These are phyloP conservation scores for Myriangium duriaei DNA, from an alignment of 2,329 filamentous ascomycete genomes.

Conservation along the genomic window DNA sequence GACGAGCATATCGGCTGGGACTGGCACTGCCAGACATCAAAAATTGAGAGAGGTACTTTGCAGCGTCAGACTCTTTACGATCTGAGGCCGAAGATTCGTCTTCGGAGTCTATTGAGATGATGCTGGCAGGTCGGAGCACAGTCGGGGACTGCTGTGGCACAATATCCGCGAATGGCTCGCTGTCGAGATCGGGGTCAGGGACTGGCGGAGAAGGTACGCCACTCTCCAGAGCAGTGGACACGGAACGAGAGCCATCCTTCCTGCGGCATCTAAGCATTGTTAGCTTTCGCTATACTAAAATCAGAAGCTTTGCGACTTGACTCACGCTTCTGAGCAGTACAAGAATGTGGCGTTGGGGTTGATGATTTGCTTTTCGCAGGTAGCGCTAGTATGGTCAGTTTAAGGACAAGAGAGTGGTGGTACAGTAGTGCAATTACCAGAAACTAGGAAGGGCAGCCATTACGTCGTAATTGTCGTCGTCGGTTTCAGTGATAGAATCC, in stretches of 20 bases:
- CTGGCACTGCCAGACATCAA: conserved; percentile 19
- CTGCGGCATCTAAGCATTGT: conserved; percentile 30
- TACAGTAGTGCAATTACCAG: conserved; percentile 29
- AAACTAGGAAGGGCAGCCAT: conserved; percentile 43
- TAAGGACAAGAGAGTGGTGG: neutral
- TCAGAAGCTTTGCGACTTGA: conserved; percentile 10
- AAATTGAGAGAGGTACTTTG: conserved; percentile 31
- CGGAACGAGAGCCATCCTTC: conserved; percentile 30
- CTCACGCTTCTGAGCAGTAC: conserved; percentile 53
- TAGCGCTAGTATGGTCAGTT: conserved; percentile 37
- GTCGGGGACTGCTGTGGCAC: conserved; percentile 36
- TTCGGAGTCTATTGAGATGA: conserved; percentile 25
- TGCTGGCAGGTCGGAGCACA: conserved; percentile 23
- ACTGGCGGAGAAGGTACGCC: conserved; percentile 14
- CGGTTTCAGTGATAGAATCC: conserved; percentile 12
- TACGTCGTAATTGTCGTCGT: conserved; percentile 32
- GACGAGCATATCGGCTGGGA: conserved; percentile 18
- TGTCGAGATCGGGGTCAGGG: conserved; percentile 19
- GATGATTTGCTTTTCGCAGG: conserved; percentile 53
- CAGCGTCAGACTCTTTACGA: conserved; percentile 26
- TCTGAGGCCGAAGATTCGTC: conserved; percentile 9
- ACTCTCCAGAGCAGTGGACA: conserved; percentile 17
- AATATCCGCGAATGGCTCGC: conserved; percentile 29
- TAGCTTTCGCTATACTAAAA: conserved; percentile 6
- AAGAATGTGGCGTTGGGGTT: conserved; percentile 47